Conservation (phyloP, 2,329 filamentous ascomycete genomes). For the Bertia moriformis region DNA sequence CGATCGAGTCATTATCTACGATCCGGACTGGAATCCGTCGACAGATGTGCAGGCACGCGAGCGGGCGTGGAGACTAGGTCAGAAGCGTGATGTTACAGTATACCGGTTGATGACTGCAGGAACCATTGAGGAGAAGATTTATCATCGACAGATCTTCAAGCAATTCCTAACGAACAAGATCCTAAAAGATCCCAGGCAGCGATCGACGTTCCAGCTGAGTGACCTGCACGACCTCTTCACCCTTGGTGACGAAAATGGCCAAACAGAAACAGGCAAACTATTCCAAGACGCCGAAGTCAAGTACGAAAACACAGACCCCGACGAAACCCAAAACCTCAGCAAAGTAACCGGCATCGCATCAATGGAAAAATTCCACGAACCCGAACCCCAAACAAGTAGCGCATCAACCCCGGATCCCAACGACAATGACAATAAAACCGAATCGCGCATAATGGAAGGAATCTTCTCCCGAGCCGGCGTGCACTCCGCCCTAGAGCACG, state of each 20-base stretch:
- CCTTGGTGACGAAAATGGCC: slow-evolving; percentile 44
- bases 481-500: slow-evolving; percentile 84
- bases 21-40: slow-evolving; percentile 97
- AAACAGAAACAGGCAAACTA: slow-evolving; percentile 63
- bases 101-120: slow-evolving; percentile 96
- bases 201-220: slow-evolving; percentile 70
- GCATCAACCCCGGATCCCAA: slow-evolving; percentile 31
- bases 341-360: slow-evolving; percentile 42
- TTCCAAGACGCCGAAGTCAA: slow-evolving; percentile 76
- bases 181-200: slow-evolving; percentile 81
- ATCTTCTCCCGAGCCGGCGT: slow-evolving; percentile 71
- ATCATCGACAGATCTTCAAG: slow-evolving; percentile 96
- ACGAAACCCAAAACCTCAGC: neutral
- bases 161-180: slow-evolving; percentile 97
- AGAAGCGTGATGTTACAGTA: slow-evolving; percentile 88
- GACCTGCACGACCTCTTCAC: slow-evolving; percentile 89
- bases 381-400: slow-evolving; percentile 24
- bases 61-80: slow-evolving; percentile 85
- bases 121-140: slow-evolving; percentile 98
- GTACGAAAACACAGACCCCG: neutral
- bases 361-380: slow-evolving; percentile 47
- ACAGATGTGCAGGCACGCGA: slow-evolving; percentile 92
- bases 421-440: neutral
- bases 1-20: slow-evolving; percentile 92
- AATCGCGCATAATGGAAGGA: slow-evolving; percentile 60